Conservation (phyloP, 345 rosid species). For the Iberis pinnata region DNA sequence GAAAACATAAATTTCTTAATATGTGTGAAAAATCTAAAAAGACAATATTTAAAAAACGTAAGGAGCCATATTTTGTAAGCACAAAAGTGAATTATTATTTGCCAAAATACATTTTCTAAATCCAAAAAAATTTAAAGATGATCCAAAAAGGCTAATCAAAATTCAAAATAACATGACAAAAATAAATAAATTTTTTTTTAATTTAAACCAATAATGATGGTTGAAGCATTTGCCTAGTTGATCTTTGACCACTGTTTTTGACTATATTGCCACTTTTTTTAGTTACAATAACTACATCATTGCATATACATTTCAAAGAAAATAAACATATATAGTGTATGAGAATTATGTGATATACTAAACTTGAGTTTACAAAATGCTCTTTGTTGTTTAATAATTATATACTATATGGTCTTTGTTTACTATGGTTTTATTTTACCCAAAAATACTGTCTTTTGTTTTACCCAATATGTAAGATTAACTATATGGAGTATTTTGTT, state of each 20-base stretch:
- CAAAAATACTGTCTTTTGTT: no score
- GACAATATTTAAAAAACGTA: no score
- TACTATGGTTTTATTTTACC: no score
- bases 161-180: slow-evolving; percentile 10
- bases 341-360: slow-evolving; percentile 9
- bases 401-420: neutral
- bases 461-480: no score
- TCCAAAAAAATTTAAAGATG: neutral
- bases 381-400: neutral
- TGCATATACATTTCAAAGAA: slow-evolving; percentile 11
- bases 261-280: slow-evolving; percentile 4
- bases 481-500: no score
- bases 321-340: neutral
- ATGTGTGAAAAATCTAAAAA: no score
- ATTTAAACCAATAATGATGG: slow-evolving; percentile 6
- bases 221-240: slow-evolving; percentile 2
- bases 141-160: neutral
- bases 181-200: neutral
- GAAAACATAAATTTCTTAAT: no score
- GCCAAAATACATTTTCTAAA: no score
- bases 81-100: no score
- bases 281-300: slow-evolving; percentile 12
- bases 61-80: no score
- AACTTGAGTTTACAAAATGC: neutral
- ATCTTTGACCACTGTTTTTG: slow-evolving; percentile 24